These are phyloP conservation scores for Hanseniaspora gamundiae DNA, from an alignment of 1,139 yeast species.

Conservation along the genomic window DNA sequence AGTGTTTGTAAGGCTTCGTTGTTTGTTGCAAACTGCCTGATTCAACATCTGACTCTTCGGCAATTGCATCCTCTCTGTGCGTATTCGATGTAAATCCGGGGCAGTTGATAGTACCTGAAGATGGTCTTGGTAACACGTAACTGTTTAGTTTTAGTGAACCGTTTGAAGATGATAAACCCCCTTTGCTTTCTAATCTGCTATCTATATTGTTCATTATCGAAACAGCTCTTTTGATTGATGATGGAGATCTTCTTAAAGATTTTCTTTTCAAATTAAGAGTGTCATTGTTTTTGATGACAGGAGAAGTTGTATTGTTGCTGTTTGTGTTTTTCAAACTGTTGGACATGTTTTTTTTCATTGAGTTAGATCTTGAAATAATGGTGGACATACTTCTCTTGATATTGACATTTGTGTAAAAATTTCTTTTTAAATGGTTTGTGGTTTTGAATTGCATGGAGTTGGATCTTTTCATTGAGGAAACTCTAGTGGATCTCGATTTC, in stretches of 20 bases:
- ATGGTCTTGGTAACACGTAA: conserved; percentile 18
- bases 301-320: conserved; percentile 1
- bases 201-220: conserved; percentile 15
- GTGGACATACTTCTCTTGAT: conserved; percentile 1
- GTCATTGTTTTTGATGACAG: conserved; percentile 1
- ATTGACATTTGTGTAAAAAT: conserved; percentile 9
- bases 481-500: not conserved
- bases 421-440: conserved; percentile 1
- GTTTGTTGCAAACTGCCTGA: not conserved
- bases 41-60: conserved; percentile 5
- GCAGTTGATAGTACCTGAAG: conserved; percentile 24
- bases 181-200: conserved; percentile 1
- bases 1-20: not conserved
- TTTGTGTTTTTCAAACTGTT: conserved; percentile 1
- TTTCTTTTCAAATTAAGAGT: conserved; percentile 6
- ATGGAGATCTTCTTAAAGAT: conserved; percentile 24
- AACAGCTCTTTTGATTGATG: conserved; percentile 26
- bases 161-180: not conserved
- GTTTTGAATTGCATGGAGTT: conserved; percentile 1
- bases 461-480: not conserved
- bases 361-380: conserved; percentile 5
- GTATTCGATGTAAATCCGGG: conserved; percentile 20
- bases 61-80: conserved; percentile 2
- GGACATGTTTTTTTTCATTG: conserved; percentile 9
- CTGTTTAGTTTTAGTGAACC: not conserved